phyloP scores from a whole-genome alignment of 2,329 filamentous ascomycete species.

The Trichoderma sp. region DNA sequence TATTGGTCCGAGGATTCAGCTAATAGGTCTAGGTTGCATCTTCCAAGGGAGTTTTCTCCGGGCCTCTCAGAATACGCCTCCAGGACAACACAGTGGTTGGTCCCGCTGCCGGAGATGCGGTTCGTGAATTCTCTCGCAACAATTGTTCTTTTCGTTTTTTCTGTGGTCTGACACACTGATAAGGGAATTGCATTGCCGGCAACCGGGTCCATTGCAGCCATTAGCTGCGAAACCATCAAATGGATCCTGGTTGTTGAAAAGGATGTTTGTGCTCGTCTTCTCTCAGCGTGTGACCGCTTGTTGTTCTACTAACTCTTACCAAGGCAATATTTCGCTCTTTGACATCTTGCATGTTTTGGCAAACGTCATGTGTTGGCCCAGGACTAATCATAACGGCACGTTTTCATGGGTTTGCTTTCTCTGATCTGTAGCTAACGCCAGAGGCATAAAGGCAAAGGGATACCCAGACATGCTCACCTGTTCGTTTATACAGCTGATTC shows the following conservation, averaged over 20 bases:
- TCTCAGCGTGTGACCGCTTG: fast-evolving
- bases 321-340: constrained; percentile 74
- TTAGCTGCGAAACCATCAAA: constrained; percentile 48
- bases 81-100: constrained; percentile 42
- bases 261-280: constrained; percentile 54
- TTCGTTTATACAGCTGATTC: constrained; percentile 57
- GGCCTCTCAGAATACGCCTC: constrained; percentile 49
- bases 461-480: constrained; percentile 74
- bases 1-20: neutral
- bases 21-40: constrained; percentile 58
- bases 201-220: constrained; percentile 43
- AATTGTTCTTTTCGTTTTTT: neutral
- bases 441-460: constrained; percentile 63
- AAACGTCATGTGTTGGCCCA: constrained; percentile 43
- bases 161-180: constrained; percentile 15
- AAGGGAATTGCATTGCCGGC: constrained; percentile 62
- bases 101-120: constrained; percentile 30
- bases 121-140: constrained; percentile 20
- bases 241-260: constrained; percentile 79
- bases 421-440: neutral
- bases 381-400: constrained; percentile 67
- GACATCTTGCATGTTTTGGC: constrained; percentile 54
- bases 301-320: constrained; percentile 19
- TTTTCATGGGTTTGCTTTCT: neutral
- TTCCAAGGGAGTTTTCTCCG: constrained; percentile 68